Evolutionary conservation across 441 rosid species (phyloP).

Genomic region (Raphanus hybrid): DNA sequence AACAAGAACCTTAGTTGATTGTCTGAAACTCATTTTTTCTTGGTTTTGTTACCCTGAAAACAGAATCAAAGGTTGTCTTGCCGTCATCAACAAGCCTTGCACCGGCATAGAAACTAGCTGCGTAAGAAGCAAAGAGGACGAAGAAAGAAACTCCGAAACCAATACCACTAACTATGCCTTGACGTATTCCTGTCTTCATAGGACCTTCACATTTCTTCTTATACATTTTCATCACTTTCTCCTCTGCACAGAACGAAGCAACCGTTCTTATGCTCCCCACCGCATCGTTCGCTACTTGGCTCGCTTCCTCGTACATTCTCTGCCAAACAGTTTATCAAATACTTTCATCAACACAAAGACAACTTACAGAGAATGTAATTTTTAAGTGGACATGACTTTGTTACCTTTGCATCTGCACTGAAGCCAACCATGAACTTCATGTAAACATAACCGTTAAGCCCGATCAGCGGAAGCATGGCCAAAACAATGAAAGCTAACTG

Average conservation of each 20-base stretch:
- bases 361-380: neutral
- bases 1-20: neutral
- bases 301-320: constrained; percentile 91
- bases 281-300: constrained; percentile 84
- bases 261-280: constrained; percentile 89
- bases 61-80: constrained; percentile 57
- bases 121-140: constrained; percentile 59
- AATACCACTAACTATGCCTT: constrained; percentile 68
- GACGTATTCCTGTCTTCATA: constrained; percentile 60
- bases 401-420: constrained; percentile 78
- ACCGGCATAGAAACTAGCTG: constrained; percentile 75
- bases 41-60: constrained; percentile 57
- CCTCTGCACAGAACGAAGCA: constrained; percentile 88
- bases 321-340: constrained; percentile 39
- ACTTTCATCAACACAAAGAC: constrained; percentile 23
- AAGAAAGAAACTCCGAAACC: constrained; percentile 74
- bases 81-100: constrained; percentile 66
- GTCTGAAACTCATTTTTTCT: neutral
- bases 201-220: constrained; percentile 73
- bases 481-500: constrained; percentile 68
- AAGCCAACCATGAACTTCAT: constrained; percentile 75
- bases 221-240: constrained; percentile 74
- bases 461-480: constrained; percentile 66
- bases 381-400: neutral
- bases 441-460: constrained; percentile 60